Conservation (phyloP, 176 grass and related monocot genomes). For the Bolboschoenus planiculmis region DNA sequence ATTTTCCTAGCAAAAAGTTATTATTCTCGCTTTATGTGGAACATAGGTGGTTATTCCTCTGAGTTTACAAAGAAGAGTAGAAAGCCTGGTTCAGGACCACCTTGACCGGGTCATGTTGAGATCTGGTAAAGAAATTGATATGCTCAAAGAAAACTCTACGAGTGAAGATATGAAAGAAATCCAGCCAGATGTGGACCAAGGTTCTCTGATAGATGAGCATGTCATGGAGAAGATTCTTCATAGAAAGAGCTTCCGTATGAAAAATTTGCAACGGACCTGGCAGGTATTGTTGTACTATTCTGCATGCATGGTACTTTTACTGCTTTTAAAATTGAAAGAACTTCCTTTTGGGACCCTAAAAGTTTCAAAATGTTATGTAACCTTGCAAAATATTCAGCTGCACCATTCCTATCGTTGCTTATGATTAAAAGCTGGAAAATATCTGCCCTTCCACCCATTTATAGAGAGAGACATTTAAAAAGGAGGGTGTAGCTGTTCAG, state of each 20-base stretch:
- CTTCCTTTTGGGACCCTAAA: not conserved
- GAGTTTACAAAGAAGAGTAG: conserved; percentile 92
- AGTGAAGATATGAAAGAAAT: conserved; percentile 29
- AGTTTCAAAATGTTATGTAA: not conserved
- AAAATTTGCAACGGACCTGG: conserved; percentile 86
- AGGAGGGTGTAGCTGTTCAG: not conserved
- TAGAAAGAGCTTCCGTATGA: conserved; percentile 83
- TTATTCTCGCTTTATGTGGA: conserved; percentile 2
- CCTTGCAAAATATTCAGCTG: not conserved
- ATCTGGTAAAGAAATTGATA: conserved; percentile 29
- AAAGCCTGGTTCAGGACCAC: conserved; percentile 79
- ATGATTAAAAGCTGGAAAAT: not conserved
- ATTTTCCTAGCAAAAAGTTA: not conserved
- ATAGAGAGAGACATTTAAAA: not conserved
- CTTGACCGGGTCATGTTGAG: conserved; percentile 51
- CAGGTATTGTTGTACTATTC: conserved; percentile 41
- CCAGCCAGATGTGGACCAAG: conserved; percentile 50
- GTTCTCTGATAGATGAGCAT: conserved; percentile 52
- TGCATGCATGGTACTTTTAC: not conserved
- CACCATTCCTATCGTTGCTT: not conserved
- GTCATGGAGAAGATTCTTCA: conserved; percentile 96
- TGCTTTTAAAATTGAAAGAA: not conserved
- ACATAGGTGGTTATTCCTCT: conserved; percentile 74
- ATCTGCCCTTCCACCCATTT: not conserved
- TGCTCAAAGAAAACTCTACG: conserved; percentile 20